Conservation (phyloP, 805 yeast genomes). For the Candida railenensis region DNA sequence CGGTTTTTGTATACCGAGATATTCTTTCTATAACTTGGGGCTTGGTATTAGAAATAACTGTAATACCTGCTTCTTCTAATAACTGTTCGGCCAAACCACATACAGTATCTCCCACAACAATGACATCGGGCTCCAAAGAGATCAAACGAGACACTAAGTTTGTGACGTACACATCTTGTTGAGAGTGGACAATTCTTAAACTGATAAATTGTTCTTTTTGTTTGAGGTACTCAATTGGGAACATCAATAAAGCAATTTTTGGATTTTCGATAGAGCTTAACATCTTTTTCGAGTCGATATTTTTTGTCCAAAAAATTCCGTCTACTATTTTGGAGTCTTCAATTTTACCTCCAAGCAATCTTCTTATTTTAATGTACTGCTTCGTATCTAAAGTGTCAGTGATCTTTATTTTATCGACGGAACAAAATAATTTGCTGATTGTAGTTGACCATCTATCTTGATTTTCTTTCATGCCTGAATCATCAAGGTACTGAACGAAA, state of each 20-base stretch:
- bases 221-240: slow-evolving; percentile 82
- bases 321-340: slow-evolving; percentile 60
- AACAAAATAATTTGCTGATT: slow-evolving; percentile 49
- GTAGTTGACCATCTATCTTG: slow-evolving; percentile 58
- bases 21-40: slow-evolving; percentile 78
- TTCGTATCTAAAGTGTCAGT: slow-evolving; percentile 82
- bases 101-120: slow-evolving; percentile 75
- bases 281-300: slow-evolving; percentile 80
- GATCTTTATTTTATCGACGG: slow-evolving; percentile 58
- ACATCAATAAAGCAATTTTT: slow-evolving; percentile 75
- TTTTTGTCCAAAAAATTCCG: slow-evolving; percentile 84
- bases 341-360: slow-evolving; percentile 73
- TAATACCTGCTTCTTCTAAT: slow-evolving; percentile 70
- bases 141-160: slow-evolving; percentile 78
- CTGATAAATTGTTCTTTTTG: slow-evolving; percentile 79
- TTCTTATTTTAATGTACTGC: slow-evolving; percentile 85
- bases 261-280: slow-evolving; percentile 63
- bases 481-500: slow-evolving; percentile 58
- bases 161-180: slow-evolving; percentile 80
- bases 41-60: slow-evolving; percentile 80
- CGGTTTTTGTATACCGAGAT: slow-evolving; percentile 78
- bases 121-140: slow-evolving; percentile 73
- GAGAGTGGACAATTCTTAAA: slow-evolving; percentile 79
- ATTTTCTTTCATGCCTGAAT: slow-evolving; percentile 50
- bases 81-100: slow-evolving; percentile 78